A percentile compares a stretch with the other conserved stretches of the same genome.
phyloP scores from a whole-genome alignment of 2,329 filamentous ascomycete species.

The Curvularia hawaiiensis region DNA sequence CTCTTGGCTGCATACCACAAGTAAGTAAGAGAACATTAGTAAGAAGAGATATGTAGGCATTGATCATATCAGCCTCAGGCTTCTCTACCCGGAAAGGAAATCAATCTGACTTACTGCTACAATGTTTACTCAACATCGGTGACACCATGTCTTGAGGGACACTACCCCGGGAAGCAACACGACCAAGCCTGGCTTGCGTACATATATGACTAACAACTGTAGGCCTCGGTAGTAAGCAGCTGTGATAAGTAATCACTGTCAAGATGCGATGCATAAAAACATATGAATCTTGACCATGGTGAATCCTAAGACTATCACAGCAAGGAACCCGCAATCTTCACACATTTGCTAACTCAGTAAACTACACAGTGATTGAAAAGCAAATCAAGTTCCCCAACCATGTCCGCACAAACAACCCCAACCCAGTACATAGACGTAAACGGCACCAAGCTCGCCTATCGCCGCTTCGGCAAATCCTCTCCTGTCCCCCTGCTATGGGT shows the following conservation, averaged over 20 bases:
- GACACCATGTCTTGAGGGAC: background rate
- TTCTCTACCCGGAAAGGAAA: background rate
- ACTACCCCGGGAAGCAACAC: background rate
- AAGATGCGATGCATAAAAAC: background rate
- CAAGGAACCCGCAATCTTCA: background rate
- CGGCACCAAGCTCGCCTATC: constrained; percentile 25
- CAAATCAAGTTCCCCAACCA: background rate
- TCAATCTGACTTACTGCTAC: background rate
- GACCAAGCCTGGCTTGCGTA: too few species aligned
- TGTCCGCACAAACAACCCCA: constrained; percentile 10
- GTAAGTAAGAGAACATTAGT: background rate
- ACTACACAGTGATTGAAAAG: background rate
- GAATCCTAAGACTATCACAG: background rate
- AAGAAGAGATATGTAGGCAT: background rate
- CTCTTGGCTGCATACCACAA: background rate
- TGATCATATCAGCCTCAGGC: background rate
- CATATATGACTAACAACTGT: background rate
- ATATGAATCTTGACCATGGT: background rate
- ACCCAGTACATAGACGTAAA: constrained; percentile 16
- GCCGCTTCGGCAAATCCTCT: constrained; percentile 17
- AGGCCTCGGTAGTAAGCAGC: background rate
- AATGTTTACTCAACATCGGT: background rate
- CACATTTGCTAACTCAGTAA: background rate
- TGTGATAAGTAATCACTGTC: background rate
- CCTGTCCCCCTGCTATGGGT: constrained; percentile 26